Percentiles rank a stretch among this genome's conserved stretches.
These are phyloP conservation scores for Cubamyces lactineus DNA, from an alignment of 768 basidiomycete genomes.

Conservation along the genomic window DNA sequence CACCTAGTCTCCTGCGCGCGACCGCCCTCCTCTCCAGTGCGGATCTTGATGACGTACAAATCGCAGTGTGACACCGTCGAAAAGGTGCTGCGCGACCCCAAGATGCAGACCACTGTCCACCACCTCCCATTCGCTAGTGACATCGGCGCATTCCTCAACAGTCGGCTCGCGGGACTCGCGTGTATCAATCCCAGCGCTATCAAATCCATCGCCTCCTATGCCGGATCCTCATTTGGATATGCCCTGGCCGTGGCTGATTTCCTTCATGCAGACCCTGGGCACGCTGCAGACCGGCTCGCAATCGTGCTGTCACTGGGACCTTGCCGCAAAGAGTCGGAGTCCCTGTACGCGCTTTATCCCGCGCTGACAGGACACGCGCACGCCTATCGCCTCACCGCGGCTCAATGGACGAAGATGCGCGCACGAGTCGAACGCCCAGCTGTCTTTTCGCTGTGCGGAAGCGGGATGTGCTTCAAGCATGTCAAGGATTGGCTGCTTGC, in stretches of 20 bases:
- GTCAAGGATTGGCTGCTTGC: not conserved
- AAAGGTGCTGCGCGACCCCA: too few species aligned
- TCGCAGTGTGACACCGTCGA: too few species aligned
- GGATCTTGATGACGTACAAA: too few species aligned
- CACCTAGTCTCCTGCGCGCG: too few species aligned
- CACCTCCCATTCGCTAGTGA: too few species aligned
- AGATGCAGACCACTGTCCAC: too few species aligned
- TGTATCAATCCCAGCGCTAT: not conserved
- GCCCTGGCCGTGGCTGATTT: not conserved
- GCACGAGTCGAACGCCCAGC: not conserved
- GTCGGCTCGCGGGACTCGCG: too few species aligned
- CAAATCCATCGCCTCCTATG: not conserved
- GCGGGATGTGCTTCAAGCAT: not conserved
- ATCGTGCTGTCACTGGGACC: not conserved
- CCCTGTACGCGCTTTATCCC: not conserved
- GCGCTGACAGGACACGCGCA: not conserved
- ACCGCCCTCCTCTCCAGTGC: too few species aligned
- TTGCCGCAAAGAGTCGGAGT: not conserved
- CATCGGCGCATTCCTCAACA: too few species aligned
- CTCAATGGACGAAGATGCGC: not conserved
- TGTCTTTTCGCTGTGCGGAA: not conserved
- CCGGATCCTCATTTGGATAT: not conserved
- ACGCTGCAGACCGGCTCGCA: not conserved
- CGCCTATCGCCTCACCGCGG: not conserved
- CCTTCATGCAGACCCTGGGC: not conserved